Percentiles rank a stretch among this genome's conserved stretches.
phyloP scores from a whole-genome alignment of 2,329 filamentous ascomycete genomes.

The Aspergillus hortae region DNA sequence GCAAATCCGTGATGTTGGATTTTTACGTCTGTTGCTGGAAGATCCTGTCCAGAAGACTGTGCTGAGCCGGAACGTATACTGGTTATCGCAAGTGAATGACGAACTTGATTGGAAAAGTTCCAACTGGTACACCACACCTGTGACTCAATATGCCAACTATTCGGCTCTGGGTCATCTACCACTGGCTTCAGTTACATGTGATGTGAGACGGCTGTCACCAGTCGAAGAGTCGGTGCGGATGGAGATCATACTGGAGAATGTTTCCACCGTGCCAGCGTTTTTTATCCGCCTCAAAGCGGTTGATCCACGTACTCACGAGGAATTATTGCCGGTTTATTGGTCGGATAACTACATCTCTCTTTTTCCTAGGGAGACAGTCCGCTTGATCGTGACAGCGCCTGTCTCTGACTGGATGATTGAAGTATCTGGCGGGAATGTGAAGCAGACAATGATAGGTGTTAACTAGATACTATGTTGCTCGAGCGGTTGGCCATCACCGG shows the following conservation, averaged over 20 bases:
- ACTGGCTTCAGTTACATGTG: background rate
- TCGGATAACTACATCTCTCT: constrained; percentile 63
- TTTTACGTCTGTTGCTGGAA: constrained; percentile 50
- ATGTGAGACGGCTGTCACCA: background rate
- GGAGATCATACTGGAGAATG: constrained; percentile 50
- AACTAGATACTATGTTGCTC: too few relatives aligned
- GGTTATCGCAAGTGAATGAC: constrained; percentile 50
- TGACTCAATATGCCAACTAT: constrained; percentile 50
- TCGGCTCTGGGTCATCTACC: constrained; percentile 42
- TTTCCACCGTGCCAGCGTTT: constrained; percentile 52
- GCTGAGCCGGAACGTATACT: constrained; percentile 60
- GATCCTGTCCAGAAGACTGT: constrained; percentile 24
- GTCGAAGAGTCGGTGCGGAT: constrained; percentile 10
- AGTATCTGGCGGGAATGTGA: background rate
- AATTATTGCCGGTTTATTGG: constrained; percentile 55
- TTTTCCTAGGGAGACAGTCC: constrained; percentile 54
- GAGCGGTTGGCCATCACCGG: too few relatives aligned
- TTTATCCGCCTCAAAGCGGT: constrained; percentile 55
- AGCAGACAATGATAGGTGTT: background rate
- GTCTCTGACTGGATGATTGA: background rate
- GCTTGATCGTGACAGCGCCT: constrained; percentile 28
- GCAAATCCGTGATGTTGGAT: constrained; percentile 42
- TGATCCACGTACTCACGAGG: constrained; percentile 36
- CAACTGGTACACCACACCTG: constrained; percentile 59
- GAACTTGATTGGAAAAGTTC: constrained; percentile 54